Evolutionary conservation across 176 grass and related monocot genomes (phyloP).

Genomic region (Stipa capillata): DNA sequence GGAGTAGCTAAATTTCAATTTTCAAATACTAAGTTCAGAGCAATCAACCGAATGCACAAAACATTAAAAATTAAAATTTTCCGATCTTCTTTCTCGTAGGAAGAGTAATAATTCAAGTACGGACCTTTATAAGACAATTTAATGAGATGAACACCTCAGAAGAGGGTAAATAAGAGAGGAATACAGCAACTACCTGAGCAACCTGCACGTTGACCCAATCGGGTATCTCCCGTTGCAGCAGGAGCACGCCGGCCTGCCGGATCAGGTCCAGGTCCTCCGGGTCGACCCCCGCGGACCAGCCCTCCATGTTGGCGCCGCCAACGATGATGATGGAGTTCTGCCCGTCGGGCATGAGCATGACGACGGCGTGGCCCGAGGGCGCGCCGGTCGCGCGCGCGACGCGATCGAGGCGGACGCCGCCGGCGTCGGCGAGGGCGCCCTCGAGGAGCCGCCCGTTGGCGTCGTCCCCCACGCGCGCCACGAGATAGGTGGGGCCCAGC

Average conservation of each 20-base stretch:
- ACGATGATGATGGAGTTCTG: conserved; percentile 99
- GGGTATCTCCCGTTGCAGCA: conserved; percentile 92
- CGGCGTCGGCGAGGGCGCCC: conserved; percentile 54
- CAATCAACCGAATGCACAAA: background rate
- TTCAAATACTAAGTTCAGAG: background rate
- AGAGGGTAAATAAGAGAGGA: background rate
- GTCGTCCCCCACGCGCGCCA: conserved; percentile 75
- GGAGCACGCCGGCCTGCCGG: conserved; percentile 49
- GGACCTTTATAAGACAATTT: background rate
- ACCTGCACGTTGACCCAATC: conserved; percentile 89
- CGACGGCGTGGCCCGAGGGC: conserved; percentile 85
- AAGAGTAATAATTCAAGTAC: background rate
- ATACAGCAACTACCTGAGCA: conserved; percentile 52
- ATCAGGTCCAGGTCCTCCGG: conserved; percentile 63
- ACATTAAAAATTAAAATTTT: background rate
- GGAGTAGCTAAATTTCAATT: background rate
- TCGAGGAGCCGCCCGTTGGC: conserved; percentile 83
- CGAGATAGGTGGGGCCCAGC: conserved; percentile 55
- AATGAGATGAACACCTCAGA: background rate
- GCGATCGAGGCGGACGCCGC: conserved; percentile 57
- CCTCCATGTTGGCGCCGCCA: conserved; percentile 89
- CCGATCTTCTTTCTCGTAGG: background rate
- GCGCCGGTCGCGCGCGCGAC: conserved; percentile 34
- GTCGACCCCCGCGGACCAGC: conserved; percentile 53
- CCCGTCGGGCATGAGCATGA: conserved; percentile 87